Base-by-base conservation (phyloP, 1,284 basidiomycete species). In the Rhodotorula glutinis region DNA sequence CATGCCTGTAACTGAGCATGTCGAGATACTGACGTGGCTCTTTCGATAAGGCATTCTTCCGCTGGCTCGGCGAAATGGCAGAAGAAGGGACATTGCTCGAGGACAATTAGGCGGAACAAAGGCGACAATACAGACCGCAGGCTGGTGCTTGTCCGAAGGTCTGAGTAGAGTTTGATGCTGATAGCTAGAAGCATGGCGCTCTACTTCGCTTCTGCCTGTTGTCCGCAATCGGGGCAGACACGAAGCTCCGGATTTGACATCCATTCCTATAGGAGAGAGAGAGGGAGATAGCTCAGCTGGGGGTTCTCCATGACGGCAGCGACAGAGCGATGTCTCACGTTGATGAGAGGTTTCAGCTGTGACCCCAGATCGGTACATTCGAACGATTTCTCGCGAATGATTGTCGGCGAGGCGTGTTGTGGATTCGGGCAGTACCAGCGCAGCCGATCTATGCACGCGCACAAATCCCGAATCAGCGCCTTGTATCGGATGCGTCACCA, bases 281-380 rank as follows among this genome's bases (percentile, higher is more conserved):
- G 3, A 9, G 13, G 4, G 9, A 1, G 13, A n/a, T 3, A 9
- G 13, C 3, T 43, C 43, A 27, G 23, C 44, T 17, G 19, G 1
- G 3, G 33, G 17, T 23, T 11, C 5, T 14, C 21, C 4, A n/a
- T 0, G 21, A 19, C 21, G 4, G 23, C 16, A 25, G 25, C 0
- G 30, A 25, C 9, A 23, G n/a, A 41, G 38, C 27, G 11, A 29
- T 10, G 59, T 70, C 41, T 4, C 33, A 74, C 74, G 72, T 90
- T 82, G 69, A 98, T 97, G 63, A 94, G 83, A 0, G 92, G 91
- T 81, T 96, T 96, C 69, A 98, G 83, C 80, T 98, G 93, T 8
- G 89, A 90, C 54, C 93, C 94, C 44, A 98, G 85, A 78, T 98
- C 91, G 0, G 88, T 89, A 75, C 91, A 90, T 78, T 94, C 89